Evolutionary conservation across 2,329 filamentous ascomycete species (phyloP).

Genomic region (Pyrenochaeta sp.): DNA sequence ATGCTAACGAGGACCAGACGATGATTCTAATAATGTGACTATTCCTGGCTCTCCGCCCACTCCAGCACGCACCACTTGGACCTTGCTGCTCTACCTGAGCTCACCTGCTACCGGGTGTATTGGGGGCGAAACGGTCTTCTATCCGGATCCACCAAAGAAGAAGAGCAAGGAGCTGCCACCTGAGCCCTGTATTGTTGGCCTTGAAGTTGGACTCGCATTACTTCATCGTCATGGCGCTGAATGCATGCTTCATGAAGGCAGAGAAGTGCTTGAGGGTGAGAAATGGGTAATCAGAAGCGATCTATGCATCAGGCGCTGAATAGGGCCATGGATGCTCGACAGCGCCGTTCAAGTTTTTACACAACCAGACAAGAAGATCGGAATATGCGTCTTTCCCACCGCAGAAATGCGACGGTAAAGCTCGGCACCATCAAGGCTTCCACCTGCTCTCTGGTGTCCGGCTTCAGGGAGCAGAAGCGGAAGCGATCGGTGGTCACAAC

Average conservation of each 20-base stretch:
- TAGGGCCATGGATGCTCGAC: background rate
- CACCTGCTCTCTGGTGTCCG: no score
- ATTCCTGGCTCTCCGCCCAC: conserved; percentile 55
- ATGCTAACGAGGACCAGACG: conserved; percentile 61
- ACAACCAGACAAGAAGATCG: background rate
- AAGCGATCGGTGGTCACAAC: no score
- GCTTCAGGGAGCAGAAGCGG: no score
- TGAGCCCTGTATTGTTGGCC: conserved; percentile 74
- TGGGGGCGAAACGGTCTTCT: conserved; percentile 93
- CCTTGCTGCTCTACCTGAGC: conserved; percentile 85
- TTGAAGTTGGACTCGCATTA: conserved; percentile 85
- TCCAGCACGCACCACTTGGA: conserved; percentile 84
- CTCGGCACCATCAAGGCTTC: no score
- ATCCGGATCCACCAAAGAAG: conserved; percentile 65
- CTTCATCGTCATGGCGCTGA: conserved; percentile 89
- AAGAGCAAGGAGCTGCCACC: conserved; percentile 49
- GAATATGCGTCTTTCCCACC: no score
- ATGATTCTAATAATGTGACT: conserved; percentile 80
- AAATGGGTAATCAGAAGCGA: conserved; percentile 93
- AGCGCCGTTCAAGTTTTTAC: no score
- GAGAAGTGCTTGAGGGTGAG: conserved; percentile 79
- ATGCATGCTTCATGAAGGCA: conserved; percentile 88
- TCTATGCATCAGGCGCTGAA: conserved; percentile 69
- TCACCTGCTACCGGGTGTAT: conserved; percentile 76
- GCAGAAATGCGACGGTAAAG: no score